Evolutionary conservation across 140 eudicot species (phyloP).

Genomic region (Bidens hawaiensis): DNA sequence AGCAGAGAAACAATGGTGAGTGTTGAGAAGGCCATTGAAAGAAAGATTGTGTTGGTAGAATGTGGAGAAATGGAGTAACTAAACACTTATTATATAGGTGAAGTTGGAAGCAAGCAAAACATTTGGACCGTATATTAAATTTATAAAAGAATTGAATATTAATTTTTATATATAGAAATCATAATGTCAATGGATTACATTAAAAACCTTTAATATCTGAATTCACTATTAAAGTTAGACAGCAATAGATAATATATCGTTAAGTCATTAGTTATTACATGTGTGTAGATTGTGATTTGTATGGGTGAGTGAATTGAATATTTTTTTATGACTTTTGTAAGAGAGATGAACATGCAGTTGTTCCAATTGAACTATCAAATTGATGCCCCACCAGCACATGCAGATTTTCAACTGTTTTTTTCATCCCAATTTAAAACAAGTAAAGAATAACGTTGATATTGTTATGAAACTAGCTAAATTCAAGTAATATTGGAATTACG

Average conservation of each 20-base stretch:
- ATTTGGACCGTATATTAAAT: conserved; percentile 7
- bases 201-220: not conserved
- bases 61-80: conserved; percentile 25
- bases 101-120: conserved; percentile 23
- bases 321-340: conserved; percentile 20
- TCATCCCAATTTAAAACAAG: not conserved
- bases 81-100: conserved; percentile 43
- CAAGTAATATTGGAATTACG: too few species aligned
- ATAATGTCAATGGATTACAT: not conserved
- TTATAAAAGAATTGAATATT: not conserved
- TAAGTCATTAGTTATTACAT: not conserved
- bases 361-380: conserved; percentile 42
- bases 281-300: conserved; percentile 2
- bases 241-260: not conserved
- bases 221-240: not conserved
- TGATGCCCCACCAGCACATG: conserved; percentile 62
- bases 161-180: not conserved
- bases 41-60: conserved; percentile 10
- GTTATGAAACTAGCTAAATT: too few species aligned
- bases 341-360: conserved; percentile 42
- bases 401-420: conserved; percentile 23
- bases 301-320: conserved; percentile 15
- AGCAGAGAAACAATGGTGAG: conserved; percentile 34
- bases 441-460: too few species aligned
- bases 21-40: conserved; percentile 43